Conservation (phyloP, 2,329 filamentous ascomycete species). For the Colletotrichum gigasporum region DNA sequence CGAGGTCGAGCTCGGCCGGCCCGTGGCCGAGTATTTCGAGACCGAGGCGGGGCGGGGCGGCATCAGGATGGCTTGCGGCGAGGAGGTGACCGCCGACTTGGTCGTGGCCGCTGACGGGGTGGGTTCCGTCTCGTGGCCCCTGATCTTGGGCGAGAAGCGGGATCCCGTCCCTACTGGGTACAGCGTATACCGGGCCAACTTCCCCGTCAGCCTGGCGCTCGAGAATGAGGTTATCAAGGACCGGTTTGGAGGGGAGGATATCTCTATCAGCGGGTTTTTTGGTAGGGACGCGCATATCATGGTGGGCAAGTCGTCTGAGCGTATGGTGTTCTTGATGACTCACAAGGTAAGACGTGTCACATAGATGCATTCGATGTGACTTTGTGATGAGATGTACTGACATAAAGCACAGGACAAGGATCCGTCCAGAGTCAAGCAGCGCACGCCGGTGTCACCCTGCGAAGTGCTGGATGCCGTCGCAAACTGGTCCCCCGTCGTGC, state of each 20-base stretch:
- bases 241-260: not conserved
- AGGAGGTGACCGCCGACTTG: not conserved
- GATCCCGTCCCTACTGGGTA: not conserved
- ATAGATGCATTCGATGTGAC: not conserved
- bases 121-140: not conserved
- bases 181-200: not conserved
- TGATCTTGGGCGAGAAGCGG: not conserved
- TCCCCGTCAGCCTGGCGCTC: not conserved
- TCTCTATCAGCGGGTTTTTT: not conserved
- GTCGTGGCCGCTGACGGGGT: constrained; percentile 15
- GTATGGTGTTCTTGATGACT: constrained; percentile 2
- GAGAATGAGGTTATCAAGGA: not conserved
- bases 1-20: not conserved
- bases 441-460: too few relatives aligned
- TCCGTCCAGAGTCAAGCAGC: too few relatives aligned
- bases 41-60: not conserved
- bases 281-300: not conserved
- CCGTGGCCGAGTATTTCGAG: constrained; percentile 3
- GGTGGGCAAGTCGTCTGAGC: not conserved
- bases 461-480: not conserved
- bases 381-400: too few relatives aligned
- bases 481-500: not conserved
- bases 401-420: constrained; percentile 9
- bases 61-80: not conserved
- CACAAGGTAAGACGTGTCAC: not conserved